Conservation (phyloP, 768 basidiomycete species). For the Rhodotorula diobovata region DNA sequence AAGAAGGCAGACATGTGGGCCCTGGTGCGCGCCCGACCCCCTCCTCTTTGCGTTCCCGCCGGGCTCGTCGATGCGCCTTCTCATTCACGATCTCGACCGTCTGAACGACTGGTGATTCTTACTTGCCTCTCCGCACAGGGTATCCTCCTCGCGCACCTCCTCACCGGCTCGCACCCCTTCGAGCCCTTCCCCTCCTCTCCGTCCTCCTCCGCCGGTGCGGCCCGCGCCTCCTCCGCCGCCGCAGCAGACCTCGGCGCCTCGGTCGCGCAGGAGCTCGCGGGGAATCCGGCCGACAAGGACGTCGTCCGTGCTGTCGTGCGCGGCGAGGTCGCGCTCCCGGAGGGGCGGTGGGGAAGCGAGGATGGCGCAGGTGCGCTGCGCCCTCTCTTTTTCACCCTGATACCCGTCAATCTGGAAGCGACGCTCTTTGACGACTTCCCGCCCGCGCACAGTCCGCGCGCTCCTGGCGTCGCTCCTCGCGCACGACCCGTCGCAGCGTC, state of each 20-base stretch:
- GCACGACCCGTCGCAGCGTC: neutral
- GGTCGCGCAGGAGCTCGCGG: neutral
- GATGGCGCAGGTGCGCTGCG: neutral
- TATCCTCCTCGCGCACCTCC: neutral
- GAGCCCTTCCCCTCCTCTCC: neutral
- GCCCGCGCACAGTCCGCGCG: neutral
- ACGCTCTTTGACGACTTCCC: neutral
- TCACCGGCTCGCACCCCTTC: slow-evolving; percentile 2
- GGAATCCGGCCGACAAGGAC: neutral
- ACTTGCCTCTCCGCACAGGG: neutral
- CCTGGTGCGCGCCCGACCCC: neutral
- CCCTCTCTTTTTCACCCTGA: neutral
- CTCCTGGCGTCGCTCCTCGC: slow-evolving; percentile 5
- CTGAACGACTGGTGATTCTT: too few species aligned
- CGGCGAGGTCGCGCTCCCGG: neutral
- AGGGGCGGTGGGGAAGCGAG: neutral
- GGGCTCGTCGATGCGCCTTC: neutral
- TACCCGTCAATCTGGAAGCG: too few species aligned
- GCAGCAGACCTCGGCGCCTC: neutral
- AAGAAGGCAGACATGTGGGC: slow-evolving; percentile 13
- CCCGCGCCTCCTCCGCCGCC: neutral
- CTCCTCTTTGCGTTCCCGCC: too few species aligned
- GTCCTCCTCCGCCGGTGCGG: neutral
- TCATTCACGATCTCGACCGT: neutral
- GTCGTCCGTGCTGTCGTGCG: neutral